phyloP scores from a whole-genome alignment of 2,329 filamentous ascomycete genomes.

The Zymoseptoria tritici region DNA sequence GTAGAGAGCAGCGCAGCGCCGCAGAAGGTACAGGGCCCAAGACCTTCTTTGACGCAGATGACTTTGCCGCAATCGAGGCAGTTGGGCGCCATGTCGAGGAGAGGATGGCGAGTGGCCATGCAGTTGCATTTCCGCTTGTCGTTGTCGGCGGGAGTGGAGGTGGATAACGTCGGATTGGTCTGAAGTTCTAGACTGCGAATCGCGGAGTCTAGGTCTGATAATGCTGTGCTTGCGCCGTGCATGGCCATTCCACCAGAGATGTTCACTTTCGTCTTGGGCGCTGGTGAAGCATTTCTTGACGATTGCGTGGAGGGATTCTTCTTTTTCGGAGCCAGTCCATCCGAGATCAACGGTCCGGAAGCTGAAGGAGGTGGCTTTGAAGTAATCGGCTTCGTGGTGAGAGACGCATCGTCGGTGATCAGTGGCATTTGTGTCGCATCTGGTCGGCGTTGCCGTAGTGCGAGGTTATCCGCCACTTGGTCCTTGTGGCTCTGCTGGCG shows the following conservation, averaged over 20 bases:
- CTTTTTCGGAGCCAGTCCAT: constrained; percentile 48
- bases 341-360: constrained; percentile 73
- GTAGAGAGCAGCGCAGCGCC: constrained; percentile 62
- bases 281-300: constrained; percentile 44
- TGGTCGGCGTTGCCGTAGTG: constrained; percentile 44
- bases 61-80: constrained; percentile 91
- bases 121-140: constrained; percentile 71
- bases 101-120: constrained; percentile 76
- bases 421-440: constrained; percentile 40
- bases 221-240: constrained; percentile 68
- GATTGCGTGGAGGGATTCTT: constrained; percentile 29
- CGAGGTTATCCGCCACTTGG: constrained; percentile 38
- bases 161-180: constrained; percentile 65
- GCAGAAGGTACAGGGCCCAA: constrained; percentile 92
- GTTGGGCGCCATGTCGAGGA: constrained; percentile 87
- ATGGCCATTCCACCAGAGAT: constrained; percentile 73
- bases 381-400: constrained; percentile 34
- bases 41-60: constrained; percentile 85
- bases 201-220: constrained; percentile 64
- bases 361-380: constrained; percentile 58
- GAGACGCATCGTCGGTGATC: constrained; percentile 39
- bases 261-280: constrained; percentile 56
- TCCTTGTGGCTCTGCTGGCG: constrained; percentile 29
- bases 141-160: constrained; percentile 41
- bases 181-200: constrained; percentile 86